phyloP scores from a whole-genome alignment of 164 flowering plant genomes.

The Vitis rotundifolia region DNA sequence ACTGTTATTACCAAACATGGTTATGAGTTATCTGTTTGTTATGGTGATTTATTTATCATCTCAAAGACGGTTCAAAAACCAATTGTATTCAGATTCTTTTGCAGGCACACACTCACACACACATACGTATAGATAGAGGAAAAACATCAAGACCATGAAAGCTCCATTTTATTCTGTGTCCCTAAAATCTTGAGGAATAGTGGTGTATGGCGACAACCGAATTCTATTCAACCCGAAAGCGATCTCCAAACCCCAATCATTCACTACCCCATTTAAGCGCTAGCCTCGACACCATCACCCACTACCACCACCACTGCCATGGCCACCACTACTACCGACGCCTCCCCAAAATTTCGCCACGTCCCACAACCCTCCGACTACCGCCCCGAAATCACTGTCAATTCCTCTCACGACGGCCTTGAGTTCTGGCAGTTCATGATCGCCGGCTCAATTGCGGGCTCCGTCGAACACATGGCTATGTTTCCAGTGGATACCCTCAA shows the following conservation, averaged over 20 bases:
- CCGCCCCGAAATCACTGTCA: conserved; percentile 12
- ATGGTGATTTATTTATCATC: too few species aligned
- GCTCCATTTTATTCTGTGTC: not conserved
- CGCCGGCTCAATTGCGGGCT: conserved; percentile 48
- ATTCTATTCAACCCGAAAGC: conserved; percentile 21
- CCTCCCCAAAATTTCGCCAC: conserved; percentile 1
- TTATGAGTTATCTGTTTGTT: too few species aligned
- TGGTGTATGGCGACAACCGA: conserved; percentile 29
- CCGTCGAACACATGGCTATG: conserved; percentile 50
- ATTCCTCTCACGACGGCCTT: conserved; percentile 37
- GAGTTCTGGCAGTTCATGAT: conserved; percentile 47
- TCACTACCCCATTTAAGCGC: conserved; percentile 4
- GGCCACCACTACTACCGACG: not conserved
- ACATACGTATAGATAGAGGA: too few species aligned
- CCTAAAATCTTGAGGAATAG: too few species aligned
- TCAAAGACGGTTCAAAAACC: too few species aligned
- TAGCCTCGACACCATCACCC: not conserved
- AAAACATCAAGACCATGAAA: too few species aligned
- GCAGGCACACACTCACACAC: too few species aligned
- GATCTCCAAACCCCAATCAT: conserved; percentile 16
- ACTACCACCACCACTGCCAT: not conserved
- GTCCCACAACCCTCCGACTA: not conserved
- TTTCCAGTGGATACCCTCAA: conserved; percentile 55
- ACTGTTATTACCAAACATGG: too few species aligned
- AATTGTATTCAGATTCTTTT: too few species aligned